Conservation (phyloP, 2,329 filamentous ascomycete species). For the Diplocarpon mali region DNA sequence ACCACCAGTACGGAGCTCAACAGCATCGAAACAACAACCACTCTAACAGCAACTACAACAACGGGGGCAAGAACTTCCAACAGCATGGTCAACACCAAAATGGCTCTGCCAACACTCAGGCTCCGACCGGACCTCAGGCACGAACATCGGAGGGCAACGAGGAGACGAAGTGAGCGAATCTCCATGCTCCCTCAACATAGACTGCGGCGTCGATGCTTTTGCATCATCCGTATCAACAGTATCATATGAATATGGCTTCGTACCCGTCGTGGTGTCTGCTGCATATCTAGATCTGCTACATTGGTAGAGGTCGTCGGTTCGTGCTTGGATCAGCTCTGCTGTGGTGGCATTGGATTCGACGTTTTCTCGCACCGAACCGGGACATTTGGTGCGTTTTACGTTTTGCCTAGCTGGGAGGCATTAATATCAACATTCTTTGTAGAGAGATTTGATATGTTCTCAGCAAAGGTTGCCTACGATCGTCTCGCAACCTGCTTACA, state of each 20-base stretch:
- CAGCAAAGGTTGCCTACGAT: constrained; percentile 20
- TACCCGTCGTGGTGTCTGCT: constrained; percentile 15
- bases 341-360: constrained; percentile 19
- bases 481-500: constrained; percentile 19
- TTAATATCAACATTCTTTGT: constrained; percentile 12
- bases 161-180: constrained; percentile 35
- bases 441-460: constrained; percentile 22
- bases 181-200: constrained; percentile 7
- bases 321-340: constrained; percentile 19
- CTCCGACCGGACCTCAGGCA: constrained; percentile 29
- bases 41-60: constrained; percentile 40
- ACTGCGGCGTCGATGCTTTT: constrained; percentile 24
- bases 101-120: constrained; percentile 29
- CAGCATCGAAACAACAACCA: constrained; percentile 39
- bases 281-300: constrained; percentile 24
- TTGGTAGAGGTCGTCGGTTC: constrained; percentile 20
- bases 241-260: constrained; percentile 15
- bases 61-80: constrained; percentile 37
- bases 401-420: constrained; percentile 20
- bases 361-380: constrained; percentile 12
- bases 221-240: constrained; percentile 22
- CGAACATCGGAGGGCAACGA: constrained; percentile 32
- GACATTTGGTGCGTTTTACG: constrained; percentile 20
- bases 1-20: constrained; percentile 46
- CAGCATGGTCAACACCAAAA: constrained; percentile 30